These are phyloP conservation scores for Neurospora intermedia DNA, from an alignment of 495 filamentous ascomycete genomes.

Conservation along the genomic window DNA sequence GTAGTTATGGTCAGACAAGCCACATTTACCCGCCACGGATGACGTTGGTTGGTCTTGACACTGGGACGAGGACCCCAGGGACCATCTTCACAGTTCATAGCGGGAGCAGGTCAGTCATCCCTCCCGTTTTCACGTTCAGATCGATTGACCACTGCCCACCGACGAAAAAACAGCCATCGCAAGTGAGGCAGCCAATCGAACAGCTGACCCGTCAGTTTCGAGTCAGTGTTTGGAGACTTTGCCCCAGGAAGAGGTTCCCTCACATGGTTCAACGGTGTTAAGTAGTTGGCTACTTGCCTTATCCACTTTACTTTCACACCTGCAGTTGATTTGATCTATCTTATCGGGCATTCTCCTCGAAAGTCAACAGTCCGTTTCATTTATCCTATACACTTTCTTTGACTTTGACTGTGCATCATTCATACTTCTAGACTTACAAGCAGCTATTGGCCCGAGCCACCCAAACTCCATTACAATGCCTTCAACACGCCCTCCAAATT, in stretches of 20 bases:
- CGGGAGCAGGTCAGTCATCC: not conserved
- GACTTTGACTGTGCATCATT: not conserved
- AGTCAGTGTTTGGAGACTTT: not conserved
- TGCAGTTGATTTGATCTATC: not conserved
- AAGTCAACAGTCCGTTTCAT: not conserved
- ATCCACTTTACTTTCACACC: not conserved
- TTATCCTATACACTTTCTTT: not conserved
- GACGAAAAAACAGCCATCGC: not conserved
- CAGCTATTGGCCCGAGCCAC: not conserved
- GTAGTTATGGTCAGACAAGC: constrained; percentile 8
- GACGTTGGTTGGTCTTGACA: constrained; percentile 20
- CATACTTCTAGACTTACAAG: not conserved
- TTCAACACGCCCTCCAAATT: constrained; percentile 34
- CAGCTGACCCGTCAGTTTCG: not conserved
- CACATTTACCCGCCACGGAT: constrained; percentile 31
- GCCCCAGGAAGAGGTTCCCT: not conserved
- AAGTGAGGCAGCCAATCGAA: not conserved
- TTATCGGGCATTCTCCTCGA: not conserved
- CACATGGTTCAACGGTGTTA: not conserved
- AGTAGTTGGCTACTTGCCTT: not conserved
- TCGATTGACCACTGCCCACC: not conserved
- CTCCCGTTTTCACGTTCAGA: not conserved
- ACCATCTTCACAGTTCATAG: not conserved
- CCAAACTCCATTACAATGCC: constrained; percentile 23
- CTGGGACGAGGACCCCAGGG: not conserved